Percentiles rank a stretch among this genome's conserved stretches.
Evolutionary conservation across 1,139 yeast genomes (phyloP).

Genomic region (Yueomyces sp.): DNA sequence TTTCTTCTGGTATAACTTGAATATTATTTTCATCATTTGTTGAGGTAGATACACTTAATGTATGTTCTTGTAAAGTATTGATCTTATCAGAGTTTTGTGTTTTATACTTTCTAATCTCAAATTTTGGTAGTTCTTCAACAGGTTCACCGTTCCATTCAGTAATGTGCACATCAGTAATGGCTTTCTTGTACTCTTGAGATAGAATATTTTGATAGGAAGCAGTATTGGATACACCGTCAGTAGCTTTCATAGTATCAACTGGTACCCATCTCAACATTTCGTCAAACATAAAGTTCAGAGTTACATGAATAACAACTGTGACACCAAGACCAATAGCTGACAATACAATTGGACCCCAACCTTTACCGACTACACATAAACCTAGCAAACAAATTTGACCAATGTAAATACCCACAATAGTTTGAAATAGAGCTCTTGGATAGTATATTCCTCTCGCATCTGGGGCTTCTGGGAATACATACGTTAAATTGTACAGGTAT

Average conservation of each 20-base stretch:
- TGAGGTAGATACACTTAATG: conserved; percentile 13
- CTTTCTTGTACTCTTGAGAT: conserved; percentile 1
- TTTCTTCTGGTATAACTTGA: conserved; percentile 1
- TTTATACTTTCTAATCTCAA: conserved; percentile 18
- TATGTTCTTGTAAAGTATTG: conserved; percentile 7
- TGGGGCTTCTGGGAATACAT: conserved; percentile 49
- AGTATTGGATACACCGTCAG: conserved; percentile 59
- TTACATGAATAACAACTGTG: conserved; percentile 55
- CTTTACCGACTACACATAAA: conserved; percentile 77
- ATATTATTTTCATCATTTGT: conserved; percentile 13
- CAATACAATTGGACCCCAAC: conserved; percentile 86
- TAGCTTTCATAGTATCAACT: conserved; percentile 47
- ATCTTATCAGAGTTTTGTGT: conserved; percentile 7
- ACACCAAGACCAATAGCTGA: conserved; percentile 52
- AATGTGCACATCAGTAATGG: not conserved
- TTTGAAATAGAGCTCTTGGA: conserved; percentile 79
- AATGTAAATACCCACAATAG: conserved; percentile 75
- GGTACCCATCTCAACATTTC: conserved; percentile 49
- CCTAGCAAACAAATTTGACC: conserved; percentile 82
- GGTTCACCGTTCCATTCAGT: conserved; percentile 4
- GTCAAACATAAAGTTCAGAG: conserved; percentile 50
- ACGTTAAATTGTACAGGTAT: conserved; percentile 65
- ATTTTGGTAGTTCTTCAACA: conserved; percentile 18
- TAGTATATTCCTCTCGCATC: conserved; percentile 79
- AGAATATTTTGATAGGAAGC: conserved; percentile 32